A percentile compares a stretch with the other conserved stretches of the same genome.
These are phyloP conservation scores for Perkinsus chesapeaki DNA, from an alignment of 169 alveolate genomes.

Conservation along the genomic window DNA sequence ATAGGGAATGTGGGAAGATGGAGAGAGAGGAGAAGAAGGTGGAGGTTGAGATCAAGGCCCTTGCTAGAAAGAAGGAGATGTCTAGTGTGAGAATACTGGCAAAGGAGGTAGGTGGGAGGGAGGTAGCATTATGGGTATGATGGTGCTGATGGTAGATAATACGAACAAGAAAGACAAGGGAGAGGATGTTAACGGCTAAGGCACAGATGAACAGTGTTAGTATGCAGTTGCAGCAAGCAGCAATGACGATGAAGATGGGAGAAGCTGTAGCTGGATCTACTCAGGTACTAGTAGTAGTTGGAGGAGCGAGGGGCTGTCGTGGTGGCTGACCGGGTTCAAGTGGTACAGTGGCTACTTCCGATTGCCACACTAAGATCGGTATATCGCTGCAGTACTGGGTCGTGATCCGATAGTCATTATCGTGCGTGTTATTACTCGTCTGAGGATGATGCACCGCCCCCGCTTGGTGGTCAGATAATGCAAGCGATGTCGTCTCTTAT, in stretches of 20 bases:
- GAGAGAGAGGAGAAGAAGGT: background rate
- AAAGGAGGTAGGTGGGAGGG: background rate
- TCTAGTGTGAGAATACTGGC: background rate
- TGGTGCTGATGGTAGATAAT: background rate
- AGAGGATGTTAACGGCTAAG: background rate
- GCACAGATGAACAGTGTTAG: background rate
- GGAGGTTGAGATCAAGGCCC: background rate
- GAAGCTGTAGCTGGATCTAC: background rate
- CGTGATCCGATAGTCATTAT: too few species aligned
- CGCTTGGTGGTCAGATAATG: background rate
- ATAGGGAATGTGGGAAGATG: background rate
- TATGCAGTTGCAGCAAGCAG: background rate
- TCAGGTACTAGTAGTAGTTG: background rate
- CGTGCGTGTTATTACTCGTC: too few species aligned
- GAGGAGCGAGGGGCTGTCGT: background rate
- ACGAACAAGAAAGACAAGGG: background rate
- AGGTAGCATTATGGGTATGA: background rate
- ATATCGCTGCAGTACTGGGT: too few species aligned
- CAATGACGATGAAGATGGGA: background rate
- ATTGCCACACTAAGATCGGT: too few species aligned
- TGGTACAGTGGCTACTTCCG: too few species aligned
- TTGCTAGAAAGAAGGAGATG: background rate
- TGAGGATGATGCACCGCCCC: too few species aligned
- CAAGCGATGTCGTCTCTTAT: background rate
- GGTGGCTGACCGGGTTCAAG: too few species aligned